Conservation (phyloP, 1,139 yeast species). For the Candida anutae region DNA sequence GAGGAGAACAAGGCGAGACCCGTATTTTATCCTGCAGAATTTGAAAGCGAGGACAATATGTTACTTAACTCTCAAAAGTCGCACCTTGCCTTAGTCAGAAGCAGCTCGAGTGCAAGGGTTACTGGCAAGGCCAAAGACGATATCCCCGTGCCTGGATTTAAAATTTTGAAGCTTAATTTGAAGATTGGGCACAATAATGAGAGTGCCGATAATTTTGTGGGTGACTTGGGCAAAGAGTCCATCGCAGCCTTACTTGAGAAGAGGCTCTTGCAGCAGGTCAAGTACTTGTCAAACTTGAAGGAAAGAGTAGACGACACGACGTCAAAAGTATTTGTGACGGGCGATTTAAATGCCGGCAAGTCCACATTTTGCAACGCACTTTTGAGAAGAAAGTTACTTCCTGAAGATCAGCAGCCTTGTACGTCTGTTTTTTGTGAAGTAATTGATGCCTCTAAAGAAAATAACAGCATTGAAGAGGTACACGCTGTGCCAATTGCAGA, state of each 20-base stretch:
- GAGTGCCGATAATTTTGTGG: constrained; percentile 34
- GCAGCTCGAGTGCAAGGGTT: constrained; percentile 26
- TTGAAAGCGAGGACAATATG: constrained; percentile 21
- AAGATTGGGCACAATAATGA: constrained; percentile 44
- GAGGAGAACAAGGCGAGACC: constrained; percentile 54
- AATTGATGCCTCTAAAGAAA: constrained; percentile 66
- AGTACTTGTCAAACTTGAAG: constrained; percentile 65
- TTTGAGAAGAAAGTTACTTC: constrained; percentile 67
- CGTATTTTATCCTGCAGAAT: constrained; percentile 53
- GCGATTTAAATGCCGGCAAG: constrained; percentile 95
- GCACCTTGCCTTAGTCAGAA: constrained; percentile 44
- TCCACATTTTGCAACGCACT: constrained; percentile 93
- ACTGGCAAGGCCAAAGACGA: constrained; percentile 24
- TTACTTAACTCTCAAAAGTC: constrained; percentile 38
- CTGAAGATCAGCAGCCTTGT: constrained; percentile 97
- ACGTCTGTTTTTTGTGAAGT: constrained; percentile 96
- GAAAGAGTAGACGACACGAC: constrained; percentile 87
- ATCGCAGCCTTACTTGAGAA: constrained; percentile 60
- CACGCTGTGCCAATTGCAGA: constrained; percentile 76
- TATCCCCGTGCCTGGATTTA: constrained; percentile 35
- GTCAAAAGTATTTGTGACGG: constrained; percentile 92
- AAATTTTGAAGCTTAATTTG: constrained; percentile 56
- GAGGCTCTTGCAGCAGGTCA: constrained; percentile 51
- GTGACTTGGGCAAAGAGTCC: constrained; percentile 54
- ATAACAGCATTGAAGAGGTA: constrained; percentile 74